Base-by-base conservation (phyloP, 768 basidiomycete genomes). In the Wakefieldia striispora region DNA sequence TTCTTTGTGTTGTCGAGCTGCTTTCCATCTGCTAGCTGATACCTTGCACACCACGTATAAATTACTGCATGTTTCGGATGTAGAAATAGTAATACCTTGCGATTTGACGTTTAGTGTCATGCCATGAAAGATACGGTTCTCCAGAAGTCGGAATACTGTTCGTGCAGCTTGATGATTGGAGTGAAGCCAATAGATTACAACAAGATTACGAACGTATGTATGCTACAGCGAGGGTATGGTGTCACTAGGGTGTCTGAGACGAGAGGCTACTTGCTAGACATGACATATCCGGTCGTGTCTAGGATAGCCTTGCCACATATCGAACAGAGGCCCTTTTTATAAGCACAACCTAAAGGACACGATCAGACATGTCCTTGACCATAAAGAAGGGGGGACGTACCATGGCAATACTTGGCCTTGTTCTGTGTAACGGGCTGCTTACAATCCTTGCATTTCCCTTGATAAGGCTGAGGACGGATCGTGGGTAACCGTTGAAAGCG, bases 291-390 rank as follows among this genome's bases (percentile, higher is more conserved):
- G 7, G 81, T 79, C 8, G 88, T 93, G 66, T 93, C 90, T 24
- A 92, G 75, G 50, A 93, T 88, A 63, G 85, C 75, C 63, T 91
- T 92, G 56, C 91, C 91, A 57, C 91, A 93, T 71, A 92, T 91
- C 40, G 88, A 81, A 60, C 91, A 93, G 34, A 88, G 67, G 12
- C 91, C 91, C 62, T 88, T 89, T 75, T 86, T 91, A 70, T 86
- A 92, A 19, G 90, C 91, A 64, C 90, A 93, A 26, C 91, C 90
- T 91, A 57, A 31, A 16, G 26, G 45, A 53, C 39, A 38, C 26
- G 44, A 50, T 57, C 35, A 52, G 41, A 37, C 26, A 40, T 19
- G 39, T 23, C 36, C 12, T 38, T 39, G 49, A 36, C 27, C 38
- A 46, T 48, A 43, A 12, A 55, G 16, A 50, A 48, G 13, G 11